These are phyloP conservation scores for Taiwanofungus camphoratus DNA, from an alignment of 1,284 basidiomycete genomes.

Conservation along the genomic window DNA sequence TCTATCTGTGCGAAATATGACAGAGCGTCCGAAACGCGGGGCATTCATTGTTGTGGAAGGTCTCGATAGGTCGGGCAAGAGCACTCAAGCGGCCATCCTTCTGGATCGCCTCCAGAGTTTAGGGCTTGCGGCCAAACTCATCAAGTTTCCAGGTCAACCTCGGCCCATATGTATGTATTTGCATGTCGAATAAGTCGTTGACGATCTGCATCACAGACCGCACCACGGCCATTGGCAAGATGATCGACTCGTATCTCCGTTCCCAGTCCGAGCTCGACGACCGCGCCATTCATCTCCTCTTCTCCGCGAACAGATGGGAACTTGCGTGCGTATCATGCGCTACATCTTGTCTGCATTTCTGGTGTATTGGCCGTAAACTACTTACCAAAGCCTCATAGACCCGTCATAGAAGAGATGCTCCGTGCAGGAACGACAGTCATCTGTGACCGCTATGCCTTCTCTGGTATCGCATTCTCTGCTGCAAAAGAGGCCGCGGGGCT, in stretches of 20 bases:
- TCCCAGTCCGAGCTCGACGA: slow-evolving; percentile 86
- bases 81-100: slow-evolving; percentile 73
- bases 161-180: not conserved
- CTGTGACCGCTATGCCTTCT: slow-evolving; percentile 95
- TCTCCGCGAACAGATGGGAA: slow-evolving; percentile 98
- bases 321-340: slow-evolving; percentile 66
- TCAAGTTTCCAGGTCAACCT: slow-evolving; percentile 81
- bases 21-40: slow-evolving; percentile 60
- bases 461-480: slow-evolving; percentile 91
- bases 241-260: slow-evolving; percentile 91
- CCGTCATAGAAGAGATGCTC: slow-evolving; percentile 59
- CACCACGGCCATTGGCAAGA: slow-evolving; percentile 85
- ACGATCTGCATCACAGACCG: slow-evolving; percentile 57
- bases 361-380: too few species aligned
- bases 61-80: slow-evolving; percentile 90
- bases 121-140: slow-evolving; percentile 41
- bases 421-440: slow-evolving; percentile 69
- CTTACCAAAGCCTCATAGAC: slow-evolving; percentile 47
- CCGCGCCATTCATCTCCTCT: slow-evolving; percentile 88
- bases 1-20: too few species aligned
- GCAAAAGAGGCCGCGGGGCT: slow-evolving; percentile 60
- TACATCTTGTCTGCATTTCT: too few species aligned
- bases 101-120: slow-evolving; percentile 41
- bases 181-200: not conserved
- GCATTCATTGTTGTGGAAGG: slow-evolving; percentile 92